phyloP scores from a whole-genome alignment of 2,329 filamentous ascomycete species.

The Cladophialophora immunda region DNA sequence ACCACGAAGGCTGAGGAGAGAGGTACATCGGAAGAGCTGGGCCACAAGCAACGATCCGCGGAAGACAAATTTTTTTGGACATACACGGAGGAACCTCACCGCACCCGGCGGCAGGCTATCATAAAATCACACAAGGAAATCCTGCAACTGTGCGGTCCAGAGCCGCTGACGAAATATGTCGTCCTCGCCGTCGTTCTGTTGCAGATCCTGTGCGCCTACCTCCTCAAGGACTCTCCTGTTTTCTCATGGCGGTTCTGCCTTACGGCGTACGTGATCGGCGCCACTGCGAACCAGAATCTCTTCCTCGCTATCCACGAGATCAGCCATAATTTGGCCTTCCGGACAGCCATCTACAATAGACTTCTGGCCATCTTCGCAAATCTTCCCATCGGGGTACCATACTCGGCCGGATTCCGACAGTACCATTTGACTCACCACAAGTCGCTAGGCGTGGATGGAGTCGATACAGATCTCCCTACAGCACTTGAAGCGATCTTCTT shows the following conservation, averaged over 20 bases:
- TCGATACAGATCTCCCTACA: slow-evolving; percentile 95
- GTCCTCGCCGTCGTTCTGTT: slow-evolving; percentile 83
- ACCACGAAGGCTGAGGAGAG: slow-evolving; percentile 11
- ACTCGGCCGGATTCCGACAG: slow-evolving; percentile 94
- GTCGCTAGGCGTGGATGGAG: slow-evolving; percentile 92
- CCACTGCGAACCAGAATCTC: slow-evolving; percentile 96
- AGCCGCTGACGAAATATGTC: slow-evolving; percentile 94
- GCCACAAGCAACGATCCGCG: slow-evolving; percentile 8
- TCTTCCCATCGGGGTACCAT: slow-evolving; percentile 92
- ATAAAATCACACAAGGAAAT: slow-evolving; percentile 99
- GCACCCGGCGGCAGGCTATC: slow-evolving; percentile 87
- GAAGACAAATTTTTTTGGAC: slow-evolving; percentile 91
- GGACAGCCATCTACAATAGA: slow-evolving; percentile 79
- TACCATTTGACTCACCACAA: slow-evolving; percentile 99
- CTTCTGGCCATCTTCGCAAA: slow-evolving; percentile 93
- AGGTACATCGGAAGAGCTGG: slow-evolving; percentile 17
- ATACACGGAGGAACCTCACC: slow-evolving; percentile 97
- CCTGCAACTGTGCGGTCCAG: slow-evolving; percentile 94
- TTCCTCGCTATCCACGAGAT: slow-evolving; percentile 99
- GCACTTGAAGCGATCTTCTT: slow-evolving; percentile 90
- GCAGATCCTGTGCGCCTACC: slow-evolving; percentile 79
- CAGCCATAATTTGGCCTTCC: slow-evolving; percentile 95
- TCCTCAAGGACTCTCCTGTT: slow-evolving; percentile 79
- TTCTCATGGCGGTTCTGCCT: slow-evolving; percentile 85
- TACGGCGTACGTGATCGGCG: slow-evolving; percentile 89